A percentile compares a stretch with the other conserved stretches of the same genome.
These are phyloP conservation scores for Lachnellula subtilissima DNA, from an alignment of 2,329 filamentous ascomycete genomes.

Conservation along the genomic window DNA sequence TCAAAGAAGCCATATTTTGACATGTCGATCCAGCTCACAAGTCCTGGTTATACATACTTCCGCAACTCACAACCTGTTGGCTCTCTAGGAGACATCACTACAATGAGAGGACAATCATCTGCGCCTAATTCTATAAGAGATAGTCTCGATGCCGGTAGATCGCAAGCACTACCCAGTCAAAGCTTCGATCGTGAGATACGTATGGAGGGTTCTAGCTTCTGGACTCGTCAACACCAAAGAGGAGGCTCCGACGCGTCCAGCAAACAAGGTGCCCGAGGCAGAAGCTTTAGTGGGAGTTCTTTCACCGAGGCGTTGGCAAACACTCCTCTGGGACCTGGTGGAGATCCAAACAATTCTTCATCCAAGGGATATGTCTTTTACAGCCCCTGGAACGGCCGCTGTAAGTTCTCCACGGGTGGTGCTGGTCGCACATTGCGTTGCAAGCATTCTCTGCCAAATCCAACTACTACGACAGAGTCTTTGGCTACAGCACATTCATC, in stretches of 20 bases:
- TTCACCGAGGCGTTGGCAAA: background rate
- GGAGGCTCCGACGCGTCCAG: conserved; percentile 22
- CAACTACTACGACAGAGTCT: conserved; percentile 21
- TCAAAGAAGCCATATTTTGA: conserved; percentile 36
- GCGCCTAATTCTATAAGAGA: background rate
- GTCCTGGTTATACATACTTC: conserved; percentile 31
- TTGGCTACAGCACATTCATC: conserved; percentile 15
- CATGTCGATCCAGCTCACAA: conserved; percentile 30
- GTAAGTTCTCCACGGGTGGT: conserved; percentile 76
- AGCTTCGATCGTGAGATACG: conserved; percentile 50
- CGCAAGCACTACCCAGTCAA: background rate
- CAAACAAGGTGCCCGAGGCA: conserved; percentile 11
- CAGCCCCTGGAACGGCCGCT: conserved; percentile 83
- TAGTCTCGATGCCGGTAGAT: background rate
- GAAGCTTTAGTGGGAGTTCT: conserved; percentile 16
- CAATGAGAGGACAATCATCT: background rate
- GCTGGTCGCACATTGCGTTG: conserved; percentile 72
- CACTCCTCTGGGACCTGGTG: background rate
- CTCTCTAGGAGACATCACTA: conserved; percentile 4
- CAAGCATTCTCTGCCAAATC: conserved; percentile 61
- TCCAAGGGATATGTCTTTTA: conserved; percentile 66
- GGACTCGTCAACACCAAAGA: conserved; percentile 25
- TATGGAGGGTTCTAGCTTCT: conserved; percentile 41
- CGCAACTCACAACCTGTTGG: conserved; percentile 10
- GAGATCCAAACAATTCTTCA: conserved; percentile 11